Conservation (phyloP, 73 alveolate genomes). For the Tetrahymena elliotti region DNA sequence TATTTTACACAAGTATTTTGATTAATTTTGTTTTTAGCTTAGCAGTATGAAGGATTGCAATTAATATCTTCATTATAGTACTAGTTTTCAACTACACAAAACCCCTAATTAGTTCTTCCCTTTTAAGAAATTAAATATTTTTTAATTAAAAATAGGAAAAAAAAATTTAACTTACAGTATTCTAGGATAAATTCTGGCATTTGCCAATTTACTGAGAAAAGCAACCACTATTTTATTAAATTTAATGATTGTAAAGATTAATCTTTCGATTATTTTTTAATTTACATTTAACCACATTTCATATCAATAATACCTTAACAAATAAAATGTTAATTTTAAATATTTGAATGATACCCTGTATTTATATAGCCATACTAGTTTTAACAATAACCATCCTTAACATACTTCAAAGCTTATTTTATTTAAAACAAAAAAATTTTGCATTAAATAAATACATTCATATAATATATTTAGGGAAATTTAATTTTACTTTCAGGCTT, state of each 20-base stretch:
- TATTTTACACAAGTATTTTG: neutral
- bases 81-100: neutral
- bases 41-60: neutral
- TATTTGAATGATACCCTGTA: neutral
- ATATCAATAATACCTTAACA: no score
- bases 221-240: no score
- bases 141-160: no score
- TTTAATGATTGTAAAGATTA: no score
- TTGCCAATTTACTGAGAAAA: no score
- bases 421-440: neutral
- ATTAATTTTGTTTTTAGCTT: neutral
- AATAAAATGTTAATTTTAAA: no score
- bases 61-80: no score
- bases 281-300: neutral
- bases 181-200: no score
- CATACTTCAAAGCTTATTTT: neutral
- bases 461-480: no score
- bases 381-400: neutral
- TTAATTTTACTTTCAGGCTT: neutral
- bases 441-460: no score
- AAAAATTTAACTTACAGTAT: no score
- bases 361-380: neutral
- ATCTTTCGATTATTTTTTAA: no score
- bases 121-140: neutral
- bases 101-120: neutral